Evolutionary conservation across 331 rosid species (phyloP).

Genomic region (Phaseolus coccineus): DNA sequence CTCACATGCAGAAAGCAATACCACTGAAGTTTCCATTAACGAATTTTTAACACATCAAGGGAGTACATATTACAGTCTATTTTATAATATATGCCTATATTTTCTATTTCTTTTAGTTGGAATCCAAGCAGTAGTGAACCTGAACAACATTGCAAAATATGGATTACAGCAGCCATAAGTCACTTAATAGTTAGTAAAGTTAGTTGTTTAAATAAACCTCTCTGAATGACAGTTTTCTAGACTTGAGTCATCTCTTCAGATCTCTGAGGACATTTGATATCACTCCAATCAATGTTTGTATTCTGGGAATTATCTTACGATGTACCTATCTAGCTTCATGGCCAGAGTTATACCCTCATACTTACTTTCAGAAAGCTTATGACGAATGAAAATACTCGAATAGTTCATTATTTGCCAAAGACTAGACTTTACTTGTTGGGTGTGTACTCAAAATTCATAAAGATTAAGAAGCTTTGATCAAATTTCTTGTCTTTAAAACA

Average conservation of each 20-base stretch:
- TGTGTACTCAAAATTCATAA: neutral
- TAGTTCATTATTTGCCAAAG: conserved; percentile 18
- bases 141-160: conserved; percentile 4
- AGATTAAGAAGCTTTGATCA: neutral
- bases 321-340: conserved; percentile 29
- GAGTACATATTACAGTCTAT: neutral
- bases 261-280: conserved; percentile 12
- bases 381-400: conserved; percentile 11
- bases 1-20: conserved; percentile 8
- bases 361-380: conserved; percentile 24
- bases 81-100: neutral
- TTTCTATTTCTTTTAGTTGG: neutral
- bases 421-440: conserved; percentile 11
- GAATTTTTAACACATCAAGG: neutral
- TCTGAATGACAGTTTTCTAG: conserved; percentile 27
- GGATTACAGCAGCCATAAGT: conserved; percentile 17
- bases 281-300: neutral
- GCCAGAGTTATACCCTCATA: conserved; percentile 9
- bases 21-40: conserved; percentile 30
- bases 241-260: conserved; percentile 19
- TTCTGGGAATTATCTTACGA: neutral
- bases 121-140: neutral
- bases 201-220: conserved; percentile 22
- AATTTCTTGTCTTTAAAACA: conserved; percentile 16
- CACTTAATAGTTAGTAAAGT: conserved; percentile 9